phyloP scores from a whole-genome alignment of 177 flowering plant species.

The Tripterygium wilfordii region DNA sequence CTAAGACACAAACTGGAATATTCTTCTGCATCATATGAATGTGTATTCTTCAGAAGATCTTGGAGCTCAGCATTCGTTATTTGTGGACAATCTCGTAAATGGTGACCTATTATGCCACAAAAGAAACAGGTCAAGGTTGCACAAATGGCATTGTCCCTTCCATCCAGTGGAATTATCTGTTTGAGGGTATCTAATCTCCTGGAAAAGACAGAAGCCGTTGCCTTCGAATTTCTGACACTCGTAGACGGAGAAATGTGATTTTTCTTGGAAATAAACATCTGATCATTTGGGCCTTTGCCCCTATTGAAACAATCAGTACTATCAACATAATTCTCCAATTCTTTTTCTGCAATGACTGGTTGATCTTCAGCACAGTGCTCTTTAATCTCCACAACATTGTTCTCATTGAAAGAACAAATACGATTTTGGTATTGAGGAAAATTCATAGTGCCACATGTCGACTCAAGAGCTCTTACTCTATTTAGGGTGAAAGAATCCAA shows the following conservation, averaged over 20 bases:
- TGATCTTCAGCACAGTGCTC: constrained; percentile 18
- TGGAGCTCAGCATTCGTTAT: constrained; percentile 43
- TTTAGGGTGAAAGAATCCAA: constrained; percentile 12
- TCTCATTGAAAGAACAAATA: constrained; percentile 11
- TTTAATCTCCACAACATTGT: constrained; percentile 12
- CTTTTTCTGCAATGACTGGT: constrained; percentile 4
- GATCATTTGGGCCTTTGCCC: constrained; percentile 15
- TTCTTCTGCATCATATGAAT: constrained; percentile 27
- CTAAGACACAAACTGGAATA: constrained; percentile 49
- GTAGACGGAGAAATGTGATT: constrained; percentile 24
- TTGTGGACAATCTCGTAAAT: constrained; percentile 46
- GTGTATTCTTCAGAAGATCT: constrained; percentile 34
- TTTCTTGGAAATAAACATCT: constrained; percentile 17
- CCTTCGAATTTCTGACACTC: constrained; percentile 40
- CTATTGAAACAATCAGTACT: constrained; percentile 20
- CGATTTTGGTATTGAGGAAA: constrained; percentile 17
- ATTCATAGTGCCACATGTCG: constrained; percentile 4
- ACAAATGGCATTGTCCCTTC: constrained; percentile 10
- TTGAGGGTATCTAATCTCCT: constrained; percentile 68
- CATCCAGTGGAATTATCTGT: constrained; percentile 34
- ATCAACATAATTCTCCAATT: constrained; percentile 8
- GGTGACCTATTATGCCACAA: constrained; percentile 74
- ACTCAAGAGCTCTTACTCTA: constrained; percentile 1
- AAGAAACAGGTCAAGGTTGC: constrained; percentile 39
- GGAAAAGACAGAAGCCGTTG: constrained; percentile 62